Evolutionary conservation across 495 filamentous ascomycete genomes (phyloP).

Genomic region (Penicillium cataractarum): DNA sequence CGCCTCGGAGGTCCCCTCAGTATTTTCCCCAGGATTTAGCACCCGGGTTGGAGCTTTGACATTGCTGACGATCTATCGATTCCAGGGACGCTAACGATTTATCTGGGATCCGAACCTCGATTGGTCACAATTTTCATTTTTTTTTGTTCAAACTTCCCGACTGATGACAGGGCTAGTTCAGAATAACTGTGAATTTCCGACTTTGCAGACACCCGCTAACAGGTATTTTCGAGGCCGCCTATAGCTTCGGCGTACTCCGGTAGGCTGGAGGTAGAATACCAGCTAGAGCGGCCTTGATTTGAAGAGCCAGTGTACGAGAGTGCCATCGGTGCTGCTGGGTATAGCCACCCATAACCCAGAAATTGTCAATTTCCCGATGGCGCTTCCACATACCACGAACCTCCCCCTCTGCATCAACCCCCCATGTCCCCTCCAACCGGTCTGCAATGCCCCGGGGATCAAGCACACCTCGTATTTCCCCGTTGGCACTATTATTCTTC

Average conservation of each 20-base stretch:
- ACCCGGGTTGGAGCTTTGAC: neutral
- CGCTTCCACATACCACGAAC: constrained; percentile 42
- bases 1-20: too few species aligned
- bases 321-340: constrained; percentile 35
- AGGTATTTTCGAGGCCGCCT: neutral
- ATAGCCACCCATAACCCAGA: constrained; percentile 45
- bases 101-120: too few species aligned
- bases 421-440: constrained; percentile 41
- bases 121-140: too few species aligned
- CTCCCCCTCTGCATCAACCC: constrained; percentile 44
- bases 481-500: neutral
- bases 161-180: too few species aligned
- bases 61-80: neutral
- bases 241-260: constrained; percentile 13
- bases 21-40: neutral
- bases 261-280: constrained; percentile 29
- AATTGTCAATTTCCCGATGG: constrained; percentile 32
- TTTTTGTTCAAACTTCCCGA: too few species aligned
- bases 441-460: constrained; percentile 22
- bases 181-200: too few species aligned
- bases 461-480: neutral
- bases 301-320: constrained; percentile 40
- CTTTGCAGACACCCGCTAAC: neutral
- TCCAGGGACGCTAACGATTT: neutral
- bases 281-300: constrained; percentile 35